A percentile compares a stretch with the other conserved stretches of the same genome.
Conservation (phyloP, 148 eudicot genomes). For the Rhododendron griersonianum region DNA sequence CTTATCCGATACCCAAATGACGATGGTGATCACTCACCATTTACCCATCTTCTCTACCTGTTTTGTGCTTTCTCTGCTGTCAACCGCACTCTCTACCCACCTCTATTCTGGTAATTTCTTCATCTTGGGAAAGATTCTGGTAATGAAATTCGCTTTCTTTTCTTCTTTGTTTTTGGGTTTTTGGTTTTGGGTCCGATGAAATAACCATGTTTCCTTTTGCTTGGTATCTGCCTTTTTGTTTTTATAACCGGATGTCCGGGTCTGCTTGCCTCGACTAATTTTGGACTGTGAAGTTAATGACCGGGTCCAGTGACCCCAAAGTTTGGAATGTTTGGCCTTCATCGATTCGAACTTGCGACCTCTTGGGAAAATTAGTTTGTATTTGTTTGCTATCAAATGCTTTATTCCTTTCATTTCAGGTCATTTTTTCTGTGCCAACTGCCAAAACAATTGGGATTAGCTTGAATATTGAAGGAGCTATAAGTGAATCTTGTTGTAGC, state of each 20-base stretch:
- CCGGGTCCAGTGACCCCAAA: not conserved
- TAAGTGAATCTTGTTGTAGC: not conserved
- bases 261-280: not conserved
- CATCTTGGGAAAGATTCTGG: not conserved
- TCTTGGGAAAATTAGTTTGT: not conserved
- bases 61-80: not conserved
- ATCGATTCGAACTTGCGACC: not conserved
- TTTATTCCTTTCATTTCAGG: not conserved
- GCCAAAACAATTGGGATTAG: not conserved
- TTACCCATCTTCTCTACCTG: not conserved
- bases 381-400: not conserved
- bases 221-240: not conserved
- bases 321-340: not conserved
- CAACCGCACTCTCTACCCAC: not conserved
- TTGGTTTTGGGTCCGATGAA: not conserved
- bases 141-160: not conserved
- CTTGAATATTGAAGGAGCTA: not conserved
- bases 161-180: not conserved
- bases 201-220: not conserved
- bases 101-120: slow-evolving; percentile 14
- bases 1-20: not conserved
- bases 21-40: not conserved
- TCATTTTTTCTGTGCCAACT: not conserved
- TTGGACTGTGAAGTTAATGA: no score
- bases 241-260: not conserved